These are phyloP conservation scores for Aspergillus neoniger DNA, from an alignment of 2,329 filamentous ascomycete species.

Conservation along the genomic window DNA sequence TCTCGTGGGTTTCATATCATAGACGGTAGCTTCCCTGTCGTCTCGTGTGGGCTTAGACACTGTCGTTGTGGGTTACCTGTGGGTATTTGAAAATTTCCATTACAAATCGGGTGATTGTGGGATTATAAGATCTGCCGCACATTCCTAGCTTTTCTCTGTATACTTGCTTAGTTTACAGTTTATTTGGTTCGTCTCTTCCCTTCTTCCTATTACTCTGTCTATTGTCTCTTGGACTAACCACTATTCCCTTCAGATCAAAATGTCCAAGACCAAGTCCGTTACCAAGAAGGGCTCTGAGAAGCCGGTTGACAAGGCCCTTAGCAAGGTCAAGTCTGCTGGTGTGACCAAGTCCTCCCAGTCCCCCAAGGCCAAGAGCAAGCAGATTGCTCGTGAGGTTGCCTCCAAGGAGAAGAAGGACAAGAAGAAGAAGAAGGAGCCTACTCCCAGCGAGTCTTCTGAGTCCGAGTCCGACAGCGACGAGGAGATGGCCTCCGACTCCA, in stretches of 20 bases:
- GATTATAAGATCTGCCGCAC: conserved; percentile 42
- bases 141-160: conserved; percentile 23
- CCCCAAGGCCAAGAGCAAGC: conserved; percentile 49
- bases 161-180: conserved; percentile 20
- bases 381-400: conserved; percentile 44
- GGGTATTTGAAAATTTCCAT: conserved; percentile 34
- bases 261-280: conserved; percentile 49
- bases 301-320: conserved; percentile 44
- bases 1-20: conserved; percentile 46
- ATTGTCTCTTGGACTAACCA: conserved; percentile 20
- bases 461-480: conserved; percentile 37
- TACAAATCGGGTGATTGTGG: conserved; percentile 41
- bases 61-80: conserved; percentile 46
- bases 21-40: conserved; percentile 44
- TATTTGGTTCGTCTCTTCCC: conserved; percentile 18
- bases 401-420: conserved; percentile 45
- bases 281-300: conserved; percentile 42
- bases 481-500: conserved; percentile 31
- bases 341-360: conserved; percentile 49
- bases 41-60: conserved; percentile 48
- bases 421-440: conserved; percentile 47
- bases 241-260: conserved; percentile 32
- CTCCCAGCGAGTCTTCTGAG: conserved; percentile 39
- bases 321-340: conserved; percentile 51
- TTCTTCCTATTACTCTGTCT: neutral